A percentile compares a stretch with the other conserved stretches of the same genome.
Evolutionary conservation across 192 early-diverging fungal genomes (phyloP).

Genomic region (Coemansia pectinata): DNA sequence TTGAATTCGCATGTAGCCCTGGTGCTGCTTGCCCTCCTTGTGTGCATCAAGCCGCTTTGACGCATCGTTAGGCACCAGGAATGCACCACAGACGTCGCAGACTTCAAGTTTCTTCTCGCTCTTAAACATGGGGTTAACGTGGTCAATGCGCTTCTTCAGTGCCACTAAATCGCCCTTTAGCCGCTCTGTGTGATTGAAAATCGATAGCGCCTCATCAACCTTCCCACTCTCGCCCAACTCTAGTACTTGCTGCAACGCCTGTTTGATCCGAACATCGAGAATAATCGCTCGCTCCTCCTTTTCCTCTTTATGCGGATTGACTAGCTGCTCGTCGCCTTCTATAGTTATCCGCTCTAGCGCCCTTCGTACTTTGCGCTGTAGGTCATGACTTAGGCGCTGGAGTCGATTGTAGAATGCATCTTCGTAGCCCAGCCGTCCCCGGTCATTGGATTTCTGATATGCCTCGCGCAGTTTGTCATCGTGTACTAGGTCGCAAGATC

Average conservation of each 20-base stretch:
- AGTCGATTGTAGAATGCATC: constrained; percentile 68
- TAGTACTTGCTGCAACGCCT: constrained; percentile 64
- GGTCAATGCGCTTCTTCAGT: constrained; percentile 59
- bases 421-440: constrained; percentile 71
- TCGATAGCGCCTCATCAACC: constrained; percentile 68
- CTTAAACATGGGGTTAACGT: constrained; percentile 63
- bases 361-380: constrained; percentile 71
- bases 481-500: constrained; percentile 73
- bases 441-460: constrained; percentile 63
- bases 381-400: constrained; percentile 63
- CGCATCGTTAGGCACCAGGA: constrained; percentile 80
- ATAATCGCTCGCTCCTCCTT: constrained; percentile 79
- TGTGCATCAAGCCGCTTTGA: constrained; percentile 81
- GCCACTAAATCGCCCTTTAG: constrained; percentile 64
- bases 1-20: constrained; percentile 76
- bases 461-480: constrained; percentile 74
- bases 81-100: constrained; percentile 83
- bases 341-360: constrained; percentile 68
- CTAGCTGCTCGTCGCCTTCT: constrained; percentile 64
- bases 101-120: constrained; percentile 77
- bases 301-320: constrained; percentile 70
- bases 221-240: constrained; percentile 73
- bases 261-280: constrained; percentile 78
- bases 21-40: constrained; percentile 82
- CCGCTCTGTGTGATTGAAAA: constrained; percentile 67